A percentile compares a stretch with the other conserved stretches of the same genome.
phyloP scores from a whole-genome alignment of 352 stramenopile genomes.

The Phytophthora multivora region DNA sequence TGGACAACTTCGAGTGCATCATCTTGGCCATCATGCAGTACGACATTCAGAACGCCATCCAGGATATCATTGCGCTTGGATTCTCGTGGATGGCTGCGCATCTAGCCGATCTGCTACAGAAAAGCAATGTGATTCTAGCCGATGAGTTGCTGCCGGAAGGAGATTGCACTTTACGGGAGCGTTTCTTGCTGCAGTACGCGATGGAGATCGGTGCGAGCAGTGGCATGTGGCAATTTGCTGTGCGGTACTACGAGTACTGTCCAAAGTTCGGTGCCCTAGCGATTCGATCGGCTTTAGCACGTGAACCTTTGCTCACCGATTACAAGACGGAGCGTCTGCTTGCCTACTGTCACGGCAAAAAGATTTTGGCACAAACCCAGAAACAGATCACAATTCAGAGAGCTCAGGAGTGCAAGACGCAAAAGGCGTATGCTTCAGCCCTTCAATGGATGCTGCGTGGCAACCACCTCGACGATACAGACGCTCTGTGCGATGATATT shows the following conservation, averaged over 20 bases:
- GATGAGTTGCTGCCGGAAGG: conserved; percentile 48
- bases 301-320: conserved; percentile 58
- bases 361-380: conserved; percentile 39
- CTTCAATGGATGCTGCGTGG: conserved; percentile 71
- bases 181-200: conserved; percentile 68
- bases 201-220: conserved; percentile 64
- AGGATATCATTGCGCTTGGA: conserved; percentile 65
- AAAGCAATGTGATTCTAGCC: conserved; percentile 50
- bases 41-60: conserved; percentile 69
- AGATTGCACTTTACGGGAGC: conserved; percentile 62
- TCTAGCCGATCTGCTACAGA: conserved; percentile 63
- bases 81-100: conserved; percentile 83
- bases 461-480: conserved; percentile 58
- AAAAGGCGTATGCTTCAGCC: conserved; percentile 48
- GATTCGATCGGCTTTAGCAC: conserved; percentile 43
- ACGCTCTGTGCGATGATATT: conserved; percentile 61
- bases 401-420: conserved; percentile 45
- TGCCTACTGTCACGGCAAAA: conserved; percentile 58
- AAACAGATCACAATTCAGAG: conserved; percentile 44
- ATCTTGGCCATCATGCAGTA: conserved; percentile 79
- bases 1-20: conserved; percentile 86
- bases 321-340: conserved; percentile 66
- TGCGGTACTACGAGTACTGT: conserved; percentile 71
- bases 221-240: conserved; percentile 69
- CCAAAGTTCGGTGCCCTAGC: conserved; percentile 53